These are phyloP conservation scores for Trypanosoma melophagium DNA, from an alignment of 208 protist genomes.

Conservation along the genomic window DNA sequence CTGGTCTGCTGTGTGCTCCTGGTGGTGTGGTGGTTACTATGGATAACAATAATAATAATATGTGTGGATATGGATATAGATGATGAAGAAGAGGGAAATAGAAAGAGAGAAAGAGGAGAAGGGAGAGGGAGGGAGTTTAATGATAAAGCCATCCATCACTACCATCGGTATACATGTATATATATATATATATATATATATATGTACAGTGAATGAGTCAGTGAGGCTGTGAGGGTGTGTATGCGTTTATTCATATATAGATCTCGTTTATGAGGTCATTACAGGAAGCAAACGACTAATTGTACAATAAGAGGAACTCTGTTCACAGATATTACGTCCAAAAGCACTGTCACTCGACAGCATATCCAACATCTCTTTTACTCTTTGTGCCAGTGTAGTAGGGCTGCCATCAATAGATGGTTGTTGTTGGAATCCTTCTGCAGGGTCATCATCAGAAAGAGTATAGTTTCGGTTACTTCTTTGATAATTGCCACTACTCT, in stretches of 20 bases:
- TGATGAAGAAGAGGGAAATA: neutral
- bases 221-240: too few relatives aligned
- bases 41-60: neutral
- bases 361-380: constrained; percentile 12
- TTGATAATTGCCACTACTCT: too few relatives aligned
- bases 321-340: constrained; percentile 10
- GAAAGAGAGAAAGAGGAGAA: constrained; percentile 2
- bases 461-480: too few relatives aligned
- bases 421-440: too few relatives aligned
- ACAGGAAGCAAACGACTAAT: constrained; percentile 12
- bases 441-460: neutral
- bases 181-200: constrained; percentile 15
- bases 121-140: neutral
- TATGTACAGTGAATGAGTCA: too few relatives aligned
- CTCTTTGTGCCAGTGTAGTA: neutral
- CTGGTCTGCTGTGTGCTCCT: too few relatives aligned
- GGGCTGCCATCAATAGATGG: too few relatives aligned
- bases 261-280: constrained; percentile 1
- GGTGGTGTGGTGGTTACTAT: neutral
- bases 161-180: neutral
- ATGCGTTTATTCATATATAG: neutral
- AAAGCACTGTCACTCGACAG: constrained; percentile 17
- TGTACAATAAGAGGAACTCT: constrained; percentile 23
- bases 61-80: neutral
- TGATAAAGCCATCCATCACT: neutral